Base-by-base conservation (phyloP, 306 rosid genomes). In the Glycyrrhiza uralensis region DNA sequence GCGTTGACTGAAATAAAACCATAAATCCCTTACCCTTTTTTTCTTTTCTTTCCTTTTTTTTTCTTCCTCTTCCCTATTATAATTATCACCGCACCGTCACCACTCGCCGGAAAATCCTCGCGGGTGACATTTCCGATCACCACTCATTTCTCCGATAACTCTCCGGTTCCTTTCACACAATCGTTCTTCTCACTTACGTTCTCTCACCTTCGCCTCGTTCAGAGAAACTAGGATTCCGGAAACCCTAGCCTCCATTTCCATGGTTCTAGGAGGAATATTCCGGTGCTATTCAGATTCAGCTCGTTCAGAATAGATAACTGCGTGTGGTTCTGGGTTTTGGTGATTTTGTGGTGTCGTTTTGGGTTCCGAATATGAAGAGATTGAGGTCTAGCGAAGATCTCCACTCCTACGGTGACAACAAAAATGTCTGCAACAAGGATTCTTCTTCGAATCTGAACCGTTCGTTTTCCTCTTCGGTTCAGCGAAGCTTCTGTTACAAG, bases 371-470 rank as follows among this genome's bases (percentile, higher is more conserved):
- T 41, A 93, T 93, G 98, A 93, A 90, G 96, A 88, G 97, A 79
- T 77, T 88, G 89, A 81, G 92, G 79, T 90, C 98, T 28, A 90
- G 89, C 70, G 98, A 93, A 29, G 96, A 89, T 83, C 93, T 90
- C 54, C 94, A 90, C 75, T 81, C 97, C 2, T 84, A 70, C 57
- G 86, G 88, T 2, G 93, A n/a, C n/a, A n/a, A 85, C 6, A 84
- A 76, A 29, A 81, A 77, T 60, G 85, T n/a, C 1, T 19, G 67
- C 56, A 82, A 82, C 56, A 82, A 82, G 67, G 87, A 85, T 35
- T 62, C 45, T 35, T 62, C 45, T 81, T 78, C 87, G 71, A 90
- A 75, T 58, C 84, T 82, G 57, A 90, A 77, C 57, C 84, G 93
- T 60, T 80, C 92, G 1, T 85, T 93, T 5, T 89, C 95, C 5